Conservation (phyloP, 352 stramenopile species). For the Thalassiosira livingstoniorum region DNA sequence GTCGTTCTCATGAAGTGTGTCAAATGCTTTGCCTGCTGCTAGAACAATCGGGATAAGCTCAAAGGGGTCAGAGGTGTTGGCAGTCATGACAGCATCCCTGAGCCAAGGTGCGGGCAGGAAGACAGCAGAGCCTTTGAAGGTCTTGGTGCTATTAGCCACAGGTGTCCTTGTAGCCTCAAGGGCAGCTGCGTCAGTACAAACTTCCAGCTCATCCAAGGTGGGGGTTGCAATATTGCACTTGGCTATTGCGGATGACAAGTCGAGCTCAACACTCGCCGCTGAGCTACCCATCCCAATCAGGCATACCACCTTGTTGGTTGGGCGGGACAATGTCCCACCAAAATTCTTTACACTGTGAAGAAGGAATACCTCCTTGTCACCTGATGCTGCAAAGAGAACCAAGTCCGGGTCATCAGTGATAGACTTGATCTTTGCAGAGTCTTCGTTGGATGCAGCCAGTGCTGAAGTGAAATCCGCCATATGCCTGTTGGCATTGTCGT, state of each 20-base stretch:
- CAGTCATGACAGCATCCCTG: not conserved
- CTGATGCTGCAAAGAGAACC: not conserved
- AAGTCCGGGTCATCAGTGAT: not conserved
- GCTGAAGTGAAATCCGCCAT: not conserved
- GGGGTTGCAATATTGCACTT: conserved; percentile 1
- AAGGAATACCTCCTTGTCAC: not conserved
- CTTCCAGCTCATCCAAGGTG: not conserved
- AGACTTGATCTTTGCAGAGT: not conserved
- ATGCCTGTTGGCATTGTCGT: not conserved
- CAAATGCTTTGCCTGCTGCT: not conserved
- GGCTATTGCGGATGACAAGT: not conserved
- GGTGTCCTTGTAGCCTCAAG: not conserved
- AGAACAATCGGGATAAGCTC: conserved; percentile 2
- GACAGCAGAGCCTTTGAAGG: not conserved
- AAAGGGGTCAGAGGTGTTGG: not conserved
- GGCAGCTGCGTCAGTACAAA: not conserved
- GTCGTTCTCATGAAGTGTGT: not conserved
- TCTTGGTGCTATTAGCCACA: not conserved
- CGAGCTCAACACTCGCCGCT: not conserved
- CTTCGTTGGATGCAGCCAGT: not conserved
- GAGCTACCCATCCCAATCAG: not conserved
- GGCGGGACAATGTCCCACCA: conserved; percentile 4
- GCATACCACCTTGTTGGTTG: conserved; percentile 14
- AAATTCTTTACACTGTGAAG: conserved; percentile 27
- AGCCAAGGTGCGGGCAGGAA: conserved; percentile 11